Conservation (phyloP, 441 rosid genomes). For the Erodium chrysanthum region DNA sequence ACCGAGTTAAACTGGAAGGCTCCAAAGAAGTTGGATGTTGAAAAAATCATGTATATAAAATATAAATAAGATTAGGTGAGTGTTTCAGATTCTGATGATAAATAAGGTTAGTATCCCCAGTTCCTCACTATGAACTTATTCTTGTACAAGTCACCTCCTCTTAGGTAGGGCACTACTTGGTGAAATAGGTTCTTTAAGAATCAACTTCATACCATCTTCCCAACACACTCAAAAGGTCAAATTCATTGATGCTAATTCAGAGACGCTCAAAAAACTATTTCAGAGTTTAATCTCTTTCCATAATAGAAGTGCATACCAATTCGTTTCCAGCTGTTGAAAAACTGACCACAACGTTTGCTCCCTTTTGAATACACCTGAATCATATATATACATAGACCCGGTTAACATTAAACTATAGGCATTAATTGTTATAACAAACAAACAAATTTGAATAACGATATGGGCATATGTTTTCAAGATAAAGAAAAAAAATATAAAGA, state of each 20-base stretch:
- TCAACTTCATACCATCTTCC: not conserved
- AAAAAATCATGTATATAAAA: no score
- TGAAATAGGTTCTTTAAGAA: no score
- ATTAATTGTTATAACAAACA: conserved; percentile 1
- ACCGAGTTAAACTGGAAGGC: no score
- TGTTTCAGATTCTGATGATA: no score
- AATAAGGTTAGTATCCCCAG: no score
- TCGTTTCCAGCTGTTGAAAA: conserved; percentile 48
- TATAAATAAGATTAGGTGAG: no score
- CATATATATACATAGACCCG: not conserved
- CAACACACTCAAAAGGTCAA: not conserved
- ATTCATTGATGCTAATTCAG: no score
- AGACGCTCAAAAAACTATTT: conserved; percentile 5
- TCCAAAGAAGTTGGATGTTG: no score
- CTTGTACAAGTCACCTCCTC: no score
- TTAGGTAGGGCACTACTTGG: no score
- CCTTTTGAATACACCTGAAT: conserved; percentile 64
- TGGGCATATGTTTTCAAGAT: no score
- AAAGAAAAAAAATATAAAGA: not conserved
- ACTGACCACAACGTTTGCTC: conserved; percentile 60
- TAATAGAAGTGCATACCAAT: conserved; percentile 38
- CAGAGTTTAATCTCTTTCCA: conserved; percentile 10
- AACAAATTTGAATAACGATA: not conserved
- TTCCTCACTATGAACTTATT: no score
- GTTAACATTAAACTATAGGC: not conserved